Base-by-base conservation (phyloP, 1,284 basidiomycete genomes). In the Trichosporon sp. region DNA sequence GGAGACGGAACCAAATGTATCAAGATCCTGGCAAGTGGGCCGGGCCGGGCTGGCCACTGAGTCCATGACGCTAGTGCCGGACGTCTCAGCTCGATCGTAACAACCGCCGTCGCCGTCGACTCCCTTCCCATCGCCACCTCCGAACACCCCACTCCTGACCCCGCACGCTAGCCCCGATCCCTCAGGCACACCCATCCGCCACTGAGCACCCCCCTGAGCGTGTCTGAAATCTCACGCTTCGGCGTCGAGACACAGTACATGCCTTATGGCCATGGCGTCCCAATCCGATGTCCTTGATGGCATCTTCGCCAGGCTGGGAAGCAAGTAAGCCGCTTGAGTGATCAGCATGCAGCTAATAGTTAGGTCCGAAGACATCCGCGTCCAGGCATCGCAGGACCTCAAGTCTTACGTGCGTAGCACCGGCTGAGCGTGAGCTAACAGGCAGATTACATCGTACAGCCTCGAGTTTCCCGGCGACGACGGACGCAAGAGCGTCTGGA, bases 401-500 rank as follows among this genome's bases (percentile, higher is more conserved):
- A 75, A 76, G 26, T 66, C 73, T 63, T 77, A 80, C 69, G 80
- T 81, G 65, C 70, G 77, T 64, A 2, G 0, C 11, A 35, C 5
- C 38, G 8, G 21, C 65, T 40, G 19, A 2, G 21, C 21, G 38
- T 43, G 5, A 54, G 37, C 4, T 54, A 40, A 40, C 11, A 5
- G 3, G 11, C 74, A 80, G 78, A 77, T 81, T 69, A 77, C 71
- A 11, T 75, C 79, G 4, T 83, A 80, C 69, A 78, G 76, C 8
- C 78, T 81, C 64, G 82, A 83, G 61, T 79, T 81, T 66, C 79
- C 82, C 3, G 80, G 79, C 35, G 83, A 84, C 61, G 84, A 84
- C 74, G 76, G 78, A 4, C 71, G 74, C 64, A 83, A 83, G 68
- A 79, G 76, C 26, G 77, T 83, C 11, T 84, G 80, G 80, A 84